Conservation (phyloP, 768 basidiomycete genomes). For the Neoboletus brunneissimus region DNA sequence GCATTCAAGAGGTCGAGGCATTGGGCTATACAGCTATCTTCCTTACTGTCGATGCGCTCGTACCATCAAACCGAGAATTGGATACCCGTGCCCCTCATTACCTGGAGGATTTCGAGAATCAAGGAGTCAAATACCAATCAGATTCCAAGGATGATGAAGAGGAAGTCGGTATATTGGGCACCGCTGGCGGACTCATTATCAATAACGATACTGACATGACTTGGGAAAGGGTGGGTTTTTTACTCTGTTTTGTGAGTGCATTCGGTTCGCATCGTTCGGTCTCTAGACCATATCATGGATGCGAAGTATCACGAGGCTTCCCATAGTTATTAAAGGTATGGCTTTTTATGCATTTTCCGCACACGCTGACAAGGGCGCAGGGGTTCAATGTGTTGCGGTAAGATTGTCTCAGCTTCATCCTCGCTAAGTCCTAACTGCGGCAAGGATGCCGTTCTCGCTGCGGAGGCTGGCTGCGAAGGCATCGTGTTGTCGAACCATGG, state of each 20-base stretch:
- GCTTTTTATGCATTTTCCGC: background rate
- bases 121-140: constrained; percentile 26
- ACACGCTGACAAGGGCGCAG: constrained; percentile 33
- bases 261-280: background rate
- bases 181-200: constrained; percentile 62
- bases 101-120: constrained; percentile 52
- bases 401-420: background rate
- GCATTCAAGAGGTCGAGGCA: constrained; percentile 66
- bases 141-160: constrained; percentile 32
- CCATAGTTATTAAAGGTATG: constrained; percentile 72
- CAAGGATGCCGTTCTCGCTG: constrained; percentile 84
- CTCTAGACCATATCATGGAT: constrained; percentile 74
- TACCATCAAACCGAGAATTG: constrained; percentile 74
- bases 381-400: constrained; percentile 74
- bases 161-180: constrained; percentile 49
- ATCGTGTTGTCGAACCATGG: constrained; percentile 93
- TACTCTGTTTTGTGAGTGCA: background rate
- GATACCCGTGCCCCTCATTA: constrained; percentile 63
- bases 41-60: constrained; percentile 88
- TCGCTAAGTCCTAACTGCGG: constrained; percentile 10
- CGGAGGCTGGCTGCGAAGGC: constrained; percentile 80
- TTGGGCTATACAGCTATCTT: constrained; percentile 87
- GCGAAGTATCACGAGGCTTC: constrained; percentile 62
- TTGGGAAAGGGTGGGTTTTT: constrained; percentile 55
- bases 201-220: constrained; percentile 76